Percentiles rank a stretch among this genome's conserved stretches.
Evolutionary conservation across 2,329 filamentous ascomycete species (phyloP).

Genomic region (Tothia fuscella): DNA sequence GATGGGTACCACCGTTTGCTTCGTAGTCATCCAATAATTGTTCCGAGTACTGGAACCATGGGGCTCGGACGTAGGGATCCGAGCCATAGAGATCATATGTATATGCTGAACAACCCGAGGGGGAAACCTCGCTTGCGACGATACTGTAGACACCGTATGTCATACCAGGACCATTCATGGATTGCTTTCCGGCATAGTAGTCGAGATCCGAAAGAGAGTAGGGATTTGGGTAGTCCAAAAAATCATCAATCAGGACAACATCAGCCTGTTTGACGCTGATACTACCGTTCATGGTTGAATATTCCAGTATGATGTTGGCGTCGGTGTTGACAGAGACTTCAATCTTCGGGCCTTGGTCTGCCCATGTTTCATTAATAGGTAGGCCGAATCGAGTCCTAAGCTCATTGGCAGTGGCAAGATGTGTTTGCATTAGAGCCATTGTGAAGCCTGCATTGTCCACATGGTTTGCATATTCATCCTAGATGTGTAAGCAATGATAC

Average conservation of each 20-base stretch:
- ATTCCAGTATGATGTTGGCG: constrained; percentile 52
- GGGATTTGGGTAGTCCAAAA: constrained; percentile 47
- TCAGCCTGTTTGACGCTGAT: constrained; percentile 60
- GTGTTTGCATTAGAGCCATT: constrained; percentile 48
- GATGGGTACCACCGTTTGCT: constrained; percentile 53
- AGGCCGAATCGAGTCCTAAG: constrained; percentile 46
- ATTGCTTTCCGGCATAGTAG: constrained; percentile 59
- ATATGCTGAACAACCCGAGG: constrained; percentile 55
- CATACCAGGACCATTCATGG: constrained; percentile 57
- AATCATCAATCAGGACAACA: constrained; percentile 54
- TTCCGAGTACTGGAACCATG: constrained; percentile 61
- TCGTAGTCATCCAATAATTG: constrained; percentile 50
- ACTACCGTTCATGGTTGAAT: constrained; percentile 53
- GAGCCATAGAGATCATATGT: constrained; percentile 55
- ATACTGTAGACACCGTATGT: constrained; percentile 60
- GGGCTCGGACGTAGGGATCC: constrained; percentile 51
- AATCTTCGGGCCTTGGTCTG: constrained; percentile 44
- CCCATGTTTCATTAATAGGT: constrained; percentile 45
- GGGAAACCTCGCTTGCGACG: constrained; percentile 51
- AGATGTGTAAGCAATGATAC: constrained; percentile 5
- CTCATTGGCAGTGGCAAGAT: constrained; percentile 43
- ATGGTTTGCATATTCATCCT: constrained; percentile 57
- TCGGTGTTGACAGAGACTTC: constrained; percentile 39
- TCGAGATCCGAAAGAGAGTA: constrained; percentile 48
- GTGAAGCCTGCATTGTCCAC: constrained; percentile 59